phyloP scores from a whole-genome alignment of 208 protist species.

The Trichomonas vaginalis region DNA sequence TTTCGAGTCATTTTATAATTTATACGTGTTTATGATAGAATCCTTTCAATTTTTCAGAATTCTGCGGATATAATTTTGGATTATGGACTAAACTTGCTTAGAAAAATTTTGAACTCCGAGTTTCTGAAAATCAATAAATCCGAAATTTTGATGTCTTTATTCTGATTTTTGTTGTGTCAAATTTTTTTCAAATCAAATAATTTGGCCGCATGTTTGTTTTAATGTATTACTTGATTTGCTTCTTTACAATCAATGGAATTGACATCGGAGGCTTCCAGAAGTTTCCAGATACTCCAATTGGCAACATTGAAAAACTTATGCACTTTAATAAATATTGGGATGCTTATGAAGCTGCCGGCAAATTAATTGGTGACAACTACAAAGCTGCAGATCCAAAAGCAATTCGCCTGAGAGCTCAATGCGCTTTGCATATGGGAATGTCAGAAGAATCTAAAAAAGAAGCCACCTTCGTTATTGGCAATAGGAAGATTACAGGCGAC shows the following conservation, averaged over 20 bases:
- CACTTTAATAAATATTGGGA: slow-evolving; percentile 1
- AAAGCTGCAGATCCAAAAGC: neutral
- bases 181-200: no score
- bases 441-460: neutral
- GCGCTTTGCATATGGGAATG: neutral
- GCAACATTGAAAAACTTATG: neutral
- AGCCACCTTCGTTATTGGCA: neutral
- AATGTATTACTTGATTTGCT: no score
- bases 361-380: neutral
- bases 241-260: neutral
- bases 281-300: neutral
- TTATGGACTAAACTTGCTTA: no score
- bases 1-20: no score
- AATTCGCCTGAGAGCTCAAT: neutral
- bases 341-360: neutral
- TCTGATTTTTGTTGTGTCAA: no score
- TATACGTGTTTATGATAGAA: no score
- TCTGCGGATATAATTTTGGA: no score
- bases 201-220: neutral
- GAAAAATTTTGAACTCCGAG: no score
- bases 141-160: no score
- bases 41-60: no score
- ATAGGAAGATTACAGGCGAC: neutral
- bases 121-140: no score
- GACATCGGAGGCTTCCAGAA: neutral